These are phyloP conservation scores for Eurotiales sp. DNA, from an alignment of 2,329 filamentous ascomycete species.

Conservation along the genomic window DNA sequence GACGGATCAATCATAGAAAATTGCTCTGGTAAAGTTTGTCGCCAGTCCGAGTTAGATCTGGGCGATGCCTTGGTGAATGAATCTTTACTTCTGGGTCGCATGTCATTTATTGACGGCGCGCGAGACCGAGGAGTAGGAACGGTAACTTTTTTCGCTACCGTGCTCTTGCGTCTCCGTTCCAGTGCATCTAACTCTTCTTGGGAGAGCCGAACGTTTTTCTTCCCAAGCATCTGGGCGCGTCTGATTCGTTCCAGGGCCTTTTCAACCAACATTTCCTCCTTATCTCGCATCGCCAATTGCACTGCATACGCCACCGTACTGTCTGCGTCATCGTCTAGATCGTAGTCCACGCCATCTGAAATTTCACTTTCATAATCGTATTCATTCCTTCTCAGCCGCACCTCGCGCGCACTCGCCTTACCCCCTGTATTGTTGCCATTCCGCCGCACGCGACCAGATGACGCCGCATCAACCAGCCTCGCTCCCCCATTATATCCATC, in stretches of 20 bases:
- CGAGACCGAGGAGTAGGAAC: slow-evolving; percentile 3
- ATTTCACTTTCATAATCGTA: slow-evolving; percentile 44
- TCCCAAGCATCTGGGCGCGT: slow-evolving; percentile 70
- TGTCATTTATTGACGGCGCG: not conserved
- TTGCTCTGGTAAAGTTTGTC: slow-evolving; percentile 31
- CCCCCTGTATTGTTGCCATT: slow-evolving; percentile 25
- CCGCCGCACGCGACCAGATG: slow-evolving; percentile 26
- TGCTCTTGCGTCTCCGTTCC: slow-evolving; percentile 55
- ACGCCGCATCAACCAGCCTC: slow-evolving; percentile 23
- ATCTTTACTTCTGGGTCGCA: slow-evolving; percentile 18
- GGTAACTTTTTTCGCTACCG: slow-evolving; percentile 19
- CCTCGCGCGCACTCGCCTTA: slow-evolving; percentile 26
- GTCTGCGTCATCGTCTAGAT: slow-evolving; percentile 51
- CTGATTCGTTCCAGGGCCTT: slow-evolving; percentile 76
- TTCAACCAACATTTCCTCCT: slow-evolving; percentile 72
- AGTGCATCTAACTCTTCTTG: slow-evolving; percentile 77
- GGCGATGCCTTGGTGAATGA: slow-evolving; percentile 16
- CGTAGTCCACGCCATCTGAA: slow-evolving; percentile 47
- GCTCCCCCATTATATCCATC: slow-evolving; percentile 37
- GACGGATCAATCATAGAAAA: slow-evolving; percentile 2
- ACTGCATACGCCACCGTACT: slow-evolving; percentile 44
- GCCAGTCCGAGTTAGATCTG: slow-evolving; percentile 18
- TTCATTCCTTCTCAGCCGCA: slow-evolving; percentile 33
- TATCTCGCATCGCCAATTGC: slow-evolving; percentile 57
- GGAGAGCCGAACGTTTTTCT: slow-evolving; percentile 73